phyloP scores from a whole-genome alignment of 768 basidiomycete genomes.

The Favolaschia claudopus region DNA sequence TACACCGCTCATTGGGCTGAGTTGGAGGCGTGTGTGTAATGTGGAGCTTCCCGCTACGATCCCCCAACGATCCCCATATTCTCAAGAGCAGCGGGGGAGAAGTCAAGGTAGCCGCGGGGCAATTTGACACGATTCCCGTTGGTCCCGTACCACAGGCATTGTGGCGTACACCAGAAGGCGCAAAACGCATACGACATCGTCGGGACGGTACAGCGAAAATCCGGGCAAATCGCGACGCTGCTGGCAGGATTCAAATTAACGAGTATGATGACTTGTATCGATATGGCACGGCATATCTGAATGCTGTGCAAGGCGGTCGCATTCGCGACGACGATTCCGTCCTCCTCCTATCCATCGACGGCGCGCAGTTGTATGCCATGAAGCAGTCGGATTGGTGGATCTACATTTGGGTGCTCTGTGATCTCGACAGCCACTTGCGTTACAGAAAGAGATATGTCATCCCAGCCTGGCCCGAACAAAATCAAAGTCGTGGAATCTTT shows the following conservation, averaged over 20 bases:
- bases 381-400: conserved; percentile 55
- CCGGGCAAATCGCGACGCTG: background rate
- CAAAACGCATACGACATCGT: conserved; percentile 32
- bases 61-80: no score
- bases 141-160: conserved; percentile 47
- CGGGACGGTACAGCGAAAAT: conserved; percentile 19
- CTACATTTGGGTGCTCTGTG: conserved; percentile 46
- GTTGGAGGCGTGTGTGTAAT: conserved; percentile 36
- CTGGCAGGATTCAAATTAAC: conserved; percentile 5
- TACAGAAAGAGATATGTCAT: conserved; percentile 36
- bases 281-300: conserved; percentile 37
- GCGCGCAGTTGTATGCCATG: conserved; percentile 50
- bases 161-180: conserved; percentile 26
- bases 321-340: conserved; percentile 41
- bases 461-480: conserved; percentile 40
- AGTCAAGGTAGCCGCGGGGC: conserved; percentile 27
- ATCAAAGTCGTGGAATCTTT: conserved; percentile 42
- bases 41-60: conserved; percentile 35
- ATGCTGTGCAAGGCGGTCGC: conserved; percentile 18
- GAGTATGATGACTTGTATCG: conserved; percentile 36
- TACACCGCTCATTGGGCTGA: conserved; percentile 44
- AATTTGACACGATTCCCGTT: conserved; percentile 45
- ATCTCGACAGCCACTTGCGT: conserved; percentile 32
- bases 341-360: conserved; percentile 45
- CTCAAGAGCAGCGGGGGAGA: background rate